These are phyloP conservation scores for Quercus rubra DNA, from an alignment of 306 rosid species.

Conservation along the genomic window DNA sequence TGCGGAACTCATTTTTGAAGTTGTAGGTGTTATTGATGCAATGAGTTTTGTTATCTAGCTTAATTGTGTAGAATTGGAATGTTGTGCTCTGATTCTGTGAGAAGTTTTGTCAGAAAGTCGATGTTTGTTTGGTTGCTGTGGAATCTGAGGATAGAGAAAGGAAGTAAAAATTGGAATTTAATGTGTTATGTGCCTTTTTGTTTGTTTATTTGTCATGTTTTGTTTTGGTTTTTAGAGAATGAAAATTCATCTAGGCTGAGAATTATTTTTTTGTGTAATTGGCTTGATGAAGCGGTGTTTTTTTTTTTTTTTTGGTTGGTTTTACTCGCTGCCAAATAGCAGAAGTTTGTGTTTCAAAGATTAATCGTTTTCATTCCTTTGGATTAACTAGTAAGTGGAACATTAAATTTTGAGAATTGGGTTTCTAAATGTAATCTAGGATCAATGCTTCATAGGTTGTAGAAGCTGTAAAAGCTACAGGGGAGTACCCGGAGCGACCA, in stretches of 20 bases:
- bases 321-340: neutral
- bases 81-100: neutral
- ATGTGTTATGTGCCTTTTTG: neutral
- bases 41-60: neutral
- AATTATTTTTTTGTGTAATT: neutral
- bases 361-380: neutral
- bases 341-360: neutral
- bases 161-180: neutral
- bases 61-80: neutral
- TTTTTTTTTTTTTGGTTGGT: neutral
- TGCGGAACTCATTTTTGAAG: neutral
- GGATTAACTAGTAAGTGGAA: neutral
- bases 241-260: neutral
- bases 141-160: neutral
- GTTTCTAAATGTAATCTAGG: conserved; percentile 14
- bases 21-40: neutral
- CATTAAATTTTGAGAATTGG: neutral
- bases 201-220: neutral
- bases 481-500: conserved; percentile 86
- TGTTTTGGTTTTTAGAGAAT: too few species aligned
- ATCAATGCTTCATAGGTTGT: conserved; percentile 50
- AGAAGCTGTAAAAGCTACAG: conserved; percentile 85
- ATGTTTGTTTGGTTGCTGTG: neutral
- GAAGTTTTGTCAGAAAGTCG: neutral
- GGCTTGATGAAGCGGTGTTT: neutral